Evolutionary conservation across 2,329 filamentous ascomycete species (phyloP).

Genomic region (Neofusicoccum kwambonambiense): DNA sequence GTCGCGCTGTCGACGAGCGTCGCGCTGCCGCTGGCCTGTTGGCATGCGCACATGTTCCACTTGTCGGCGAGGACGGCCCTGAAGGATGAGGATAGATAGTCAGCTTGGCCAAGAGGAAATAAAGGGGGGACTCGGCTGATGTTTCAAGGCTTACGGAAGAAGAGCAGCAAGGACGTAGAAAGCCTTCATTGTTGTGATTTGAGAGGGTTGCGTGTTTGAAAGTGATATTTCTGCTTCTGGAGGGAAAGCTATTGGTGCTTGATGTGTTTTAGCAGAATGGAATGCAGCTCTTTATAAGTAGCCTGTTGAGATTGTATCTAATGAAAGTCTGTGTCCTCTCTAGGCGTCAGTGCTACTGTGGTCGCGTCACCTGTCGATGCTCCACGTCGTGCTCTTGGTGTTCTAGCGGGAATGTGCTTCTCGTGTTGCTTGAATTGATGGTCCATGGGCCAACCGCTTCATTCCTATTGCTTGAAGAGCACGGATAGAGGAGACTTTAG

Average conservation of each 20-base stretch:
- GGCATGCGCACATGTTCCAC: not conserved
- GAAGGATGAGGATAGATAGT: not conserved
- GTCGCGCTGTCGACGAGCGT: not conserved
- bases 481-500: too few relatives aligned
- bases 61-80: not conserved
- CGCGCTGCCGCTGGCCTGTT: not conserved
- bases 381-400: not conserved
- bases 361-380: too few relatives aligned
- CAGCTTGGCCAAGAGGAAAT: not conserved
- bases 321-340: not conserved
- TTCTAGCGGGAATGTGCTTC: not conserved
- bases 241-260: too few relatives aligned
- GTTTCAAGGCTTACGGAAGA: not conserved
- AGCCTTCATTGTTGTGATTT: not conserved
- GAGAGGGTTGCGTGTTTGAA: too few relatives aligned
- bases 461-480: too few relatives aligned
- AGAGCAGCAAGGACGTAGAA: not conserved
- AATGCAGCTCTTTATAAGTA: not conserved
- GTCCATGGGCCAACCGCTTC: not conserved
- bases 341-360: too few relatives aligned
- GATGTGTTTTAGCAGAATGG: not conserved
- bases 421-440: not conserved
- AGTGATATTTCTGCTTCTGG: too few relatives aligned
- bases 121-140: too few relatives aligned
- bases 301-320: not conserved